Conservation (phyloP, 495 filamentous ascomycete genomes). For the Evansstolkia leycettana region DNA sequence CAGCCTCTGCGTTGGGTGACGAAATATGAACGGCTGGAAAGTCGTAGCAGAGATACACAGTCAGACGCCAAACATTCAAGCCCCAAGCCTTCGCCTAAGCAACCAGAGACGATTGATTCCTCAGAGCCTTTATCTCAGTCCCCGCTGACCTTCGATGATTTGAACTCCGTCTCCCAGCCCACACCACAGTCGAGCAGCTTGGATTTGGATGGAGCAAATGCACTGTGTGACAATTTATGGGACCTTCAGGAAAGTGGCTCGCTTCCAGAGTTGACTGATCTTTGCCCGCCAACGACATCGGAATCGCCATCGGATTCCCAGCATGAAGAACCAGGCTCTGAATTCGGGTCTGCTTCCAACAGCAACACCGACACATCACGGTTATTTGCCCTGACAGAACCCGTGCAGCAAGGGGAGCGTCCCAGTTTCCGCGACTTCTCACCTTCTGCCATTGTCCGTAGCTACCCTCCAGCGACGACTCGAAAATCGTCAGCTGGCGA, state of each 20-base stretch:
- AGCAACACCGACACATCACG: constrained; percentile 15
- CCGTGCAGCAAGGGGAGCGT: constrained; percentile 9
- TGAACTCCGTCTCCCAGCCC: not conserved
- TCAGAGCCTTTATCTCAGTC: constrained; percentile 2
- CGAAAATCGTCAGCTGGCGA: constrained; percentile 10
- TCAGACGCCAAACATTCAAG: too few relatives aligned
- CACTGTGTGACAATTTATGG: constrained; percentile 24
- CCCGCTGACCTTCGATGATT: not conserved
- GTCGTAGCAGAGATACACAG: not conserved
- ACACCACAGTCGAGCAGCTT: constrained; percentile 4
- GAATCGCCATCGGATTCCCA: constrained; percentile 9
- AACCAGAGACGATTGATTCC: constrained; percentile 1
- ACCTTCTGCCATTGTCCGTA: constrained; percentile 26
- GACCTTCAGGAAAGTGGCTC: constrained; percentile 18
- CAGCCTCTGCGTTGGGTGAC: constrained; percentile 43
- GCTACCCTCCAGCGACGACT: constrained; percentile 17
- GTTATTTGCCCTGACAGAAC: constrained; percentile 18
- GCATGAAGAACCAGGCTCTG: constrained; percentile 11
- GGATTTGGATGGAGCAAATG: constrained; percentile 10
- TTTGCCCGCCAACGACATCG: constrained; percentile 15
- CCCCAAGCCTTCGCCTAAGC: constrained; percentile 1
- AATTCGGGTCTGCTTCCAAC: constrained; percentile 14
- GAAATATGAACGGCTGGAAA: constrained; percentile 27
- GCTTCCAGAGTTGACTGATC: constrained; percentile 24
- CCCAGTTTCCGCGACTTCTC: constrained; percentile 20